Evolutionary conservation across 208 protist genomes (phyloP).

Genomic region (Acanthamoeba royreba): DNA sequence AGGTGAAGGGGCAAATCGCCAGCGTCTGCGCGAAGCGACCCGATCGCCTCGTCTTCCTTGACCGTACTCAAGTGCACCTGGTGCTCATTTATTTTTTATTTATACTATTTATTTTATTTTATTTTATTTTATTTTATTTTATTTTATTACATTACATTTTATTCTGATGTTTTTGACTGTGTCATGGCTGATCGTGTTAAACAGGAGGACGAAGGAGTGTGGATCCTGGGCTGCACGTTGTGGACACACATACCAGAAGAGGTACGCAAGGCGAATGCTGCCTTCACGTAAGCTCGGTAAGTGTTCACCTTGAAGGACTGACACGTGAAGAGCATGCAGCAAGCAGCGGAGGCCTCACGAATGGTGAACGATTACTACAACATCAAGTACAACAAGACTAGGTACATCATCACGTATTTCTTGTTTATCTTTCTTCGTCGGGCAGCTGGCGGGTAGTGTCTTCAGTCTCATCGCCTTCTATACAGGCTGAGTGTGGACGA

Average conservation of each 20-base stretch:
- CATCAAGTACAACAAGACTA: conserved; percentile 14
- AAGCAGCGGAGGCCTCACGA: background rate
- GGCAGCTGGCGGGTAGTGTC: background rate
- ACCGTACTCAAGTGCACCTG: background rate
- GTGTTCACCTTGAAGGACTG: background rate
- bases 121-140: too few species aligned
- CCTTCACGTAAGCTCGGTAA: background rate
- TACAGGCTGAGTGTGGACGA: conserved; percentile 6
- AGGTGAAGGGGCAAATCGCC: background rate
- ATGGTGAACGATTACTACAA: conserved; percentile 20
- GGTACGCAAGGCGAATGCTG: background rate
- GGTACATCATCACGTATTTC: background rate
- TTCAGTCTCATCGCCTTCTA: background rate
- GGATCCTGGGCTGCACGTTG: conserved; percentile 19
- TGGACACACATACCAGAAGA: background rate
- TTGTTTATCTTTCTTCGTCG: background rate
- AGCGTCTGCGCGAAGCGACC: background rate
- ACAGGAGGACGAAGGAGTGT: background rate
- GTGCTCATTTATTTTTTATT: background rate
- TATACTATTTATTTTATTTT: background rate
- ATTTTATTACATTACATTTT: background rate
- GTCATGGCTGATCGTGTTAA: background rate
- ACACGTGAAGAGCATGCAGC: background rate
- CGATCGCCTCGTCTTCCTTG: background rate
- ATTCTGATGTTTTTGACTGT: background rate